Evolutionary conservation across 2,329 filamentous ascomycete species (phyloP).

Genomic region (Colletotrichum trifolii): DNA sequence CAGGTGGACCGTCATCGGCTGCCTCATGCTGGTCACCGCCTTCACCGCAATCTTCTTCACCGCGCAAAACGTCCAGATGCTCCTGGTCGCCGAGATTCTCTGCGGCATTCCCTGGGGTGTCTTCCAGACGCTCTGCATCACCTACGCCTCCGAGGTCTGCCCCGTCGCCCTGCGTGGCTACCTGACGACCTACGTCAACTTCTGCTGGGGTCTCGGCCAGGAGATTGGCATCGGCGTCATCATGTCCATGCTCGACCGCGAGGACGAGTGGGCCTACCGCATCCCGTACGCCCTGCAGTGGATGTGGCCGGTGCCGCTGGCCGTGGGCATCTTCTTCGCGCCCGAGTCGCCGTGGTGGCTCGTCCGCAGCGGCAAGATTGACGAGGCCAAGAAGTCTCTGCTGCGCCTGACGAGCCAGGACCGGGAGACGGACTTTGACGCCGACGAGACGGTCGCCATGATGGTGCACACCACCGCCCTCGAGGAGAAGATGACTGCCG

Average conservation of each 20-base stretch:
- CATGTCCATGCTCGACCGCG: constrained; percentile 71
- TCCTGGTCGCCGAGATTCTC: constrained; percentile 71
- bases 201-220: constrained; percentile 77
- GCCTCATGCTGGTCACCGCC: constrained; percentile 62
- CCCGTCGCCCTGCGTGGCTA: constrained; percentile 78
- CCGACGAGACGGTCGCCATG: constrained; percentile 89
- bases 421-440: constrained; percentile 77
- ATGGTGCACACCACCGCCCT: constrained; percentile 90
- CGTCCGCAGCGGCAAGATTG: constrained; percentile 72
- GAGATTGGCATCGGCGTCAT: constrained; percentile 80
- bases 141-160: constrained; percentile 79
- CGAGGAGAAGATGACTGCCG: constrained; percentile 79
- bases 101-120: constrained; percentile 73
- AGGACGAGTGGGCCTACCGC: constrained; percentile 76
- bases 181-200: constrained; percentile 80
- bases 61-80: constrained; percentile 66
- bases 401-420: constrained; percentile 72
- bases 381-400: constrained; percentile 74
- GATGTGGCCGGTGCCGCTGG: constrained; percentile 79
- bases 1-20: constrained; percentile 70
- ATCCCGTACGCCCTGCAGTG: constrained; percentile 81
- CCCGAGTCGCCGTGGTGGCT: constrained; percentile 82
- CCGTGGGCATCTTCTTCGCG: constrained; percentile 74
- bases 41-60: constrained; percentile 76
- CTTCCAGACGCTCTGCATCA: constrained; percentile 68